Percentiles rank a stretch among this genome's conserved stretches.
These are phyloP conservation scores for Paspalum vaginatum DNA, from an alignment of 176 grass and related monocot genomes.

Conservation along the genomic window DNA sequence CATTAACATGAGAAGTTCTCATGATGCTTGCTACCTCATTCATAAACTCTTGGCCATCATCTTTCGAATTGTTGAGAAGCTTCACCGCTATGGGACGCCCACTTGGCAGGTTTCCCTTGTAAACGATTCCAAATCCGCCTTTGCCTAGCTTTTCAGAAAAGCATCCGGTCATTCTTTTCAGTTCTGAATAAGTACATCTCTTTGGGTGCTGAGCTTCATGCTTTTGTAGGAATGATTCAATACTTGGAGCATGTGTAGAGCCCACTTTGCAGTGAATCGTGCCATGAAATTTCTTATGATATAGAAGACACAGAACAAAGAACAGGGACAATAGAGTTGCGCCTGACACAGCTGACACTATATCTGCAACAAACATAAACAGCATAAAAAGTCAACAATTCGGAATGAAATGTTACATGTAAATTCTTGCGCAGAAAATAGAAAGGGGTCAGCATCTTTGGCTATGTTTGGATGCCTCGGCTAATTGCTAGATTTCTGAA, in stretches of 20 bases:
- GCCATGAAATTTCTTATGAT: neutral
- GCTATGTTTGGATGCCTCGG: too few species aligned
- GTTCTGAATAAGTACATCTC: conserved; percentile 40
- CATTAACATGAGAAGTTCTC: conserved; percentile 50
- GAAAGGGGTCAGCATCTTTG: too few species aligned
- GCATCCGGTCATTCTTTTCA: conserved; percentile 43
- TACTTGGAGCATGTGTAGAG: neutral
- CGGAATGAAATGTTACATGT: neutral
- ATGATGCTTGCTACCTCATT: conserved; percentile 43
- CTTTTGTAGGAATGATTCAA: conserved; percentile 24
- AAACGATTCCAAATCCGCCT: conserved; percentile 47
- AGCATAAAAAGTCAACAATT: neutral
- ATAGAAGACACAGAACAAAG: neutral
- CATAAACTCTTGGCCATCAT: conserved; percentile 30
- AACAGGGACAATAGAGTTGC: neutral
- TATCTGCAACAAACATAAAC: neutral
- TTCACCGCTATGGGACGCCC: conserved; percentile 40
- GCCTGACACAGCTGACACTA: neutral
- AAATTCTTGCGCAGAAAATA: neutral
- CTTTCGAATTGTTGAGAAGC: conserved; percentile 29
- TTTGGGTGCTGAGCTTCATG: conserved; percentile 22
- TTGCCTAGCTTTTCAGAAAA: conserved; percentile 42
- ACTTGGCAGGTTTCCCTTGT: conserved; percentile 30
- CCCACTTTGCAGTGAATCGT: neutral
- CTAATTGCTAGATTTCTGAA: too few species aligned